Conservation (phyloP, 2,329 filamentous ascomycete species). For the Colletotrichum sp. region DNA sequence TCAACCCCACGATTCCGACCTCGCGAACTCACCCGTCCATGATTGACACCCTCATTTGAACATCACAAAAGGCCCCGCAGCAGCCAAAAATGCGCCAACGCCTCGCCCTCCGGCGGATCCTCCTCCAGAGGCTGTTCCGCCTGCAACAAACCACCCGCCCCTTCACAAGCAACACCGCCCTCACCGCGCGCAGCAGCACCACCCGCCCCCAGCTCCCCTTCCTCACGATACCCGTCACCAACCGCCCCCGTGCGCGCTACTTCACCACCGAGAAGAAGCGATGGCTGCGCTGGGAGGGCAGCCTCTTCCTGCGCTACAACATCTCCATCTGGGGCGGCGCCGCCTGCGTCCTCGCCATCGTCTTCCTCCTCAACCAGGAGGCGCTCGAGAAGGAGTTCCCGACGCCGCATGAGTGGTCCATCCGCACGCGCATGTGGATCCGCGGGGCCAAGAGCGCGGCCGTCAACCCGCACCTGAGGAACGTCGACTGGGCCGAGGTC, state of each 20-base stretch:
- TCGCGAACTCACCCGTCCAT: not conserved
- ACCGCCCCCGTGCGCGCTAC: conserved; percentile 60
- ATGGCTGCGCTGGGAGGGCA: conserved; percentile 74
- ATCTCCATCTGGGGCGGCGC: conserved; percentile 69
- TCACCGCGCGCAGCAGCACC: conserved; percentile 28
- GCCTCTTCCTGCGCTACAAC: conserved; percentile 71
- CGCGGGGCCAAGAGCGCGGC: conserved; percentile 68
- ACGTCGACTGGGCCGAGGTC: conserved; percentile 71
- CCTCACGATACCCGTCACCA: conserved; percentile 47
- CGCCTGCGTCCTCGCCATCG: conserved; percentile 63
- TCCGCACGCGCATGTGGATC: conserved; percentile 70
- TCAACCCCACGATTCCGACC: not conserved
- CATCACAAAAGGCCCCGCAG: not conserved
- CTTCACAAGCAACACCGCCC: conserved; percentile 24
- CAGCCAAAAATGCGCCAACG: conserved; percentile 41
- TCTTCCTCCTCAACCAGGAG: conserved; percentile 75
- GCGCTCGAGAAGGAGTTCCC: conserved; percentile 76
- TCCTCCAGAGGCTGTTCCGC: conserved; percentile 25
- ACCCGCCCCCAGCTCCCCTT: conserved; percentile 54
- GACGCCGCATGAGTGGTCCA: conserved; percentile 83
- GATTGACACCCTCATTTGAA: not conserved
- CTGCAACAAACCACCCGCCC: conserved; percentile 14
- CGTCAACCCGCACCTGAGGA: conserved; percentile 55
- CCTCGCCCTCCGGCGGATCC: conserved; percentile 38
- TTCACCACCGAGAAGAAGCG: conserved; percentile 79